Conservation (phyloP, 2,329 filamentous ascomycete genomes). For the Pyrenophora teres region DNA sequence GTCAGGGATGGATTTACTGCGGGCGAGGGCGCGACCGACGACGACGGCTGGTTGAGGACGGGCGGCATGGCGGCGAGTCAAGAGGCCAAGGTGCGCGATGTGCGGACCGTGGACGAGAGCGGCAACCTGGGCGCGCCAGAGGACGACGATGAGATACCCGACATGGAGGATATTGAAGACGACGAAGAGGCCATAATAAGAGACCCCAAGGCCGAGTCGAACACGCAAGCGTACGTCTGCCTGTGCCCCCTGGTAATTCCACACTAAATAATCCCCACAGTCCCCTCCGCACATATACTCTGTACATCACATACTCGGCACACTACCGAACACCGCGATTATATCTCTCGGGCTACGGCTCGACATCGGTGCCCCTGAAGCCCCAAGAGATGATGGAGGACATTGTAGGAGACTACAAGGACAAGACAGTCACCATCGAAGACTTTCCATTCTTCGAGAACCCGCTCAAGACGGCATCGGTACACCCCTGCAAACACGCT, state of each 20-base stretch:
- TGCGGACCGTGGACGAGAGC: slow-evolving; percentile 85
- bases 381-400: slow-evolving; percentile 94
- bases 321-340: slow-evolving; percentile 96
- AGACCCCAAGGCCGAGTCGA: slow-evolving; percentile 54
- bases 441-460: slow-evolving; percentile 95
- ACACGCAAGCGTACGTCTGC: slow-evolving; percentile 59
- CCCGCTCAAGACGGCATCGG: slow-evolving; percentile 91
- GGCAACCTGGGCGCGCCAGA: slow-evolving; percentile 81
- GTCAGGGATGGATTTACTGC: slow-evolving; percentile 74
- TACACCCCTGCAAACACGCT: slow-evolving; percentile 97
- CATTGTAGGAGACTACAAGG: slow-evolving; percentile 94
- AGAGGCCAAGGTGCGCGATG: slow-evolving; percentile 76
- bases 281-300: slow-evolving; percentile 87
- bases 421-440: slow-evolving; percentile 97
- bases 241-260: neutral
- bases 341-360: slow-evolving; percentile 88
- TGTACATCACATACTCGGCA: slow-evolving; percentile 97
- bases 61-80: slow-evolving; percentile 77
- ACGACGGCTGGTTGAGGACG: slow-evolving; percentile 91
- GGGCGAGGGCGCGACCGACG: slow-evolving; percentile 59
- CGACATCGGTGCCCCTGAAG: slow-evolving; percentile 77
- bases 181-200: slow-evolving; percentile 94
- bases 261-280: slow-evolving; percentile 52
- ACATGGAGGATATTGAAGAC: slow-evolving; percentile 97
- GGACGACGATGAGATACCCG: slow-evolving; percentile 81